Evolutionary conservation across 441 rosid genomes (phyloP).

Genomic region (Brassica balearica): DNA sequence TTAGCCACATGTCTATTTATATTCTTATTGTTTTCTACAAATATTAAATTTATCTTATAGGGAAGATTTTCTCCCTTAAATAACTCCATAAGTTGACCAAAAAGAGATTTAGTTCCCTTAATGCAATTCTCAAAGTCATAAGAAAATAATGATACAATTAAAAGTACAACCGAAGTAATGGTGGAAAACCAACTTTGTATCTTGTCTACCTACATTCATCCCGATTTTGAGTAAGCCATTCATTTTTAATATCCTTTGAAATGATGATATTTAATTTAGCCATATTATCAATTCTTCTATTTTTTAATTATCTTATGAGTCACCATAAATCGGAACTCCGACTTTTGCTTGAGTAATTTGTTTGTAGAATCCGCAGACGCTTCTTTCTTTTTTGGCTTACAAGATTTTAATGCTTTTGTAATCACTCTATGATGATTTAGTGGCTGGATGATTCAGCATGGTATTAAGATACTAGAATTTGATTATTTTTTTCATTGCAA

Average conservation of each 20-base stretch:
- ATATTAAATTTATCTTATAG: neutral
- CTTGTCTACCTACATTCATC: conserved; percentile 26
- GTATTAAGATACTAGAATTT: neutral
- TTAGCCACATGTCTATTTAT: conserved; percentile 1
- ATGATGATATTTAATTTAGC: neutral
- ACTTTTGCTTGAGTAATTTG: neutral
- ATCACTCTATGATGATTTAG: neutral
- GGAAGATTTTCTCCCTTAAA: neutral
- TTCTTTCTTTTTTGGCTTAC: neutral
- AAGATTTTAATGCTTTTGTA: neutral
- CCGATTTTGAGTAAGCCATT: conserved; percentile 8
- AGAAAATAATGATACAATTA: neutral
- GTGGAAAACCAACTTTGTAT: conserved; percentile 21
- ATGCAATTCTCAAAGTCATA: neutral
- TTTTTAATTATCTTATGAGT: neutral
- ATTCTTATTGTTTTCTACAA: neutral
- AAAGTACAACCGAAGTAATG: conserved; percentile 27
- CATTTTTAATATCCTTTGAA: conserved; percentile 4
- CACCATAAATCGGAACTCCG: neutral
- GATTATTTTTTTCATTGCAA: neutral
- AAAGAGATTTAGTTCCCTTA: neutral
- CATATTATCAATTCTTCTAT: neutral
- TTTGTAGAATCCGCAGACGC: neutral
- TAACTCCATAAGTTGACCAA: neutral
- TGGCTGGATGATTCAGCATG: neutral